Evolutionary conservation across 2,329 filamentous ascomycete genomes (phyloP).

Genomic region (Microcyclospora tardicrescens): DNA sequence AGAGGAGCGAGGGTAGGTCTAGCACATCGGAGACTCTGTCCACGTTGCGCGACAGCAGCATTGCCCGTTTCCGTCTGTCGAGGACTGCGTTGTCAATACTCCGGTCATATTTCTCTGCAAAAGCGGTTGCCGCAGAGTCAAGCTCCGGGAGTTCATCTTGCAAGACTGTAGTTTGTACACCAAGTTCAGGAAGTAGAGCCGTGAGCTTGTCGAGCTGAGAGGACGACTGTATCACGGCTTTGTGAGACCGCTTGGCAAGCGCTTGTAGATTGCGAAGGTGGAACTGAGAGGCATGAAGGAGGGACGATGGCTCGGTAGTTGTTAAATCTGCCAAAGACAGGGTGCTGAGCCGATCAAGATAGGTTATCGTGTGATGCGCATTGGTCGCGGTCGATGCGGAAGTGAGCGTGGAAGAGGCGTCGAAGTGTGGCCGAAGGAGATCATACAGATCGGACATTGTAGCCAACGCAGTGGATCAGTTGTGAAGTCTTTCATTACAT

Average conservation of each 20-base stretch:
- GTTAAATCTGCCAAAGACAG: constrained; percentile 62
- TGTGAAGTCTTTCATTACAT: too few species aligned
- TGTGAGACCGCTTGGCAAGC: constrained; percentile 80
- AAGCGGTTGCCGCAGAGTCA: constrained; percentile 63
- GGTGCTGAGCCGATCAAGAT: constrained; percentile 65
- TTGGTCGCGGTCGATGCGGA: constrained; percentile 32
- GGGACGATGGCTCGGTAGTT: constrained; percentile 60
- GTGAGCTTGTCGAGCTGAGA: constrained; percentile 62
- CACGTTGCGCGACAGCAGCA: constrained; percentile 73
- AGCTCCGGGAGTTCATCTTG: constrained; percentile 62
- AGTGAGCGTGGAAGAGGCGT: constrained; percentile 27
- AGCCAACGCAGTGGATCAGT: not conserved
- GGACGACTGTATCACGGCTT: constrained; percentile 68
- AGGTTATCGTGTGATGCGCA: constrained; percentile 44
- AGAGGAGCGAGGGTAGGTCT: constrained; percentile 74
- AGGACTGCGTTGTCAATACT: constrained; percentile 50
- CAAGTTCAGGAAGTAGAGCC: constrained; percentile 58
- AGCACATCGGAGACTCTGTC: constrained; percentile 84
- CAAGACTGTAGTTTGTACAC: constrained; percentile 52
- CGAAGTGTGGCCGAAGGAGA: constrained; percentile 51
- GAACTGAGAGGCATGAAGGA: constrained; percentile 71
- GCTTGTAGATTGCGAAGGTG: constrained; percentile 71
- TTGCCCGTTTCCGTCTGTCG: constrained; percentile 60
- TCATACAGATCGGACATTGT: constrained; percentile 46
- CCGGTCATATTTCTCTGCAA: constrained; percentile 73